Evolutionary conservation across 129 eudicot species (phyloP).

Genomic region (Chrysanthemum makinoi): DNA sequence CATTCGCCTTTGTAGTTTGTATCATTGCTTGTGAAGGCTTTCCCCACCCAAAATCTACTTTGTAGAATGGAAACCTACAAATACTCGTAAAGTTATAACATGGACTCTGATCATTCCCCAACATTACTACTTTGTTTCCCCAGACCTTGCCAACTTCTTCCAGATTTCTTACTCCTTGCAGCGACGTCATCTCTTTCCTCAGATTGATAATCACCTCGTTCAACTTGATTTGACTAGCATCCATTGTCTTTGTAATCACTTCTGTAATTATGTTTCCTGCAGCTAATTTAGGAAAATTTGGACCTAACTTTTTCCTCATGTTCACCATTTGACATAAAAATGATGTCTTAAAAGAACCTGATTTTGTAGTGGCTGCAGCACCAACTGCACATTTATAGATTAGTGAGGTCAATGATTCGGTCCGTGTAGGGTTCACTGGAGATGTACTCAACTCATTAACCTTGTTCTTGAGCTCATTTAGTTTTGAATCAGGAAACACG

Average conservation of each 20-base stretch:
- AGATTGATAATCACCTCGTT: neutral
- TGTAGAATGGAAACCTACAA: conserved; percentile 11
- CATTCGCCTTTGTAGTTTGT: neutral
- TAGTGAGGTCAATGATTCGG: conserved; percentile 8
- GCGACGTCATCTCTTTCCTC: neutral
- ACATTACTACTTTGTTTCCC: too few species aligned
- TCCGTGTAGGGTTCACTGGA: conserved; percentile 2
- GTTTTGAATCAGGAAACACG: conserved; percentile 14
- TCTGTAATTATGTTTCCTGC: neutral
- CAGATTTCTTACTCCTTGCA: neutral
- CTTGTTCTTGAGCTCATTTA: conserved; percentile 14
- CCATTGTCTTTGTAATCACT: neutral
- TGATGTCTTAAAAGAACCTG: neutral
- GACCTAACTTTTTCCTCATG: conserved; percentile 5
- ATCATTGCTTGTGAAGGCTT: neutral
- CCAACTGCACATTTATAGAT: conserved; percentile 10
- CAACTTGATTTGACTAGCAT: neutral
- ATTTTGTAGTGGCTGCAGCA: neutral
- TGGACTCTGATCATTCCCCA: neutral
- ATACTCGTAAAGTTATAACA: neutral
- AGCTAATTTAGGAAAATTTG: neutral
- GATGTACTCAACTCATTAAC: conserved; percentile 13
- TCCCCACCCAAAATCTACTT: conserved; percentile 23
- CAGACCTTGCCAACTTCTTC: neutral
- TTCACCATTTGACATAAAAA: neutral